Base-by-base conservation (phyloP, 1,284 basidiomycete species). In the Fomitopsis palustris region DNA sequence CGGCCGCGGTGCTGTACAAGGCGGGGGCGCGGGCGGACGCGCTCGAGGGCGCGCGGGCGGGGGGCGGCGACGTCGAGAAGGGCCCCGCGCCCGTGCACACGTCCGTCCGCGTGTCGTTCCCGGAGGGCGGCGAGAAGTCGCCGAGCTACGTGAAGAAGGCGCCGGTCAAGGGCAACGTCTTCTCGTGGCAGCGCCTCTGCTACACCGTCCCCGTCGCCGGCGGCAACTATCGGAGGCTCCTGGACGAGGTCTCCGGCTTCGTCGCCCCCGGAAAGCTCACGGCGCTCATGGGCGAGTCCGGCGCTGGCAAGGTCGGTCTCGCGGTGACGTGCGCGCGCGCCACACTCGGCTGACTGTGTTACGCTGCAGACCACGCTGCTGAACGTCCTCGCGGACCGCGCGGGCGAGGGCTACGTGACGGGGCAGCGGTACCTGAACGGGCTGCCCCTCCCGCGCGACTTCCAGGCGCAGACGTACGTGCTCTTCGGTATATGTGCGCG, bases 361-460 rank as follows among this genome's bases (percentile, higher is more conserved):
- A n/a, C 43, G 2, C 17, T 47, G 35, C 70, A 91, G 81, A 93
- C 90, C 0, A 92, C 88, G 0, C 74, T 94, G 0, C 77, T 95
- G 53, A 93, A 96, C 69, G 91, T 91, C 1, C 77, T 96, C 9
- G 92, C 93, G 0, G 81, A 90, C 56, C 86, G 93, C 12, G 82
- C 83, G 17, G 82, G 80, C 21, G 83, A 81, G 55, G 94, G 93
- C 31, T 82, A 93, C 17, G 81, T 96, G 38, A 79, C 77, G 1
- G 94, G 94, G 0, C 85, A 92, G 51, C 81, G 86, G 54, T 82
- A 92, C 49, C 86, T 96, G 61, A 87, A 92, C 61, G 93, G 93
- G 0, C 80, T 84, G 45, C 73, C 77, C 2, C 79, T 90, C 37
- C 89, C 90, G 2, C 66, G 75, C 12, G 87, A 90, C 63, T 95